Conservation (phyloP, 768 basidiomycete genomes). For the Boletus rubropictus region DNA sequence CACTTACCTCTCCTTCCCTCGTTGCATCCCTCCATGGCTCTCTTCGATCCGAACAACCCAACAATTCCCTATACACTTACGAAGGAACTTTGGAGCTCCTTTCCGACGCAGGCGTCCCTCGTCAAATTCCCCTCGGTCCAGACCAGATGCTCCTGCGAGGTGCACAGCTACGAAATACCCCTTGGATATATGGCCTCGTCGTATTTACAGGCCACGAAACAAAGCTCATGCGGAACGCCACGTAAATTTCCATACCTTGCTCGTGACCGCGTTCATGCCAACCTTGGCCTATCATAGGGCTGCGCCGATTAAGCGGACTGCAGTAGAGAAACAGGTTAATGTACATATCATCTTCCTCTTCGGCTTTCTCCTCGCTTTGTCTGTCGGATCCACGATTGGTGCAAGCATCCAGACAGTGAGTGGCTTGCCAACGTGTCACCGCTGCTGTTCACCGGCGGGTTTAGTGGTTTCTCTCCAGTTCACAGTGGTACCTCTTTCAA, state of each 20-base stretch:
- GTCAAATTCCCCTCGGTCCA: constrained; percentile 87
- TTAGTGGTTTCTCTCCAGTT: constrained; percentile 78
- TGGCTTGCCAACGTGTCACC: not conserved
- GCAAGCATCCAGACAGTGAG: constrained; percentile 77
- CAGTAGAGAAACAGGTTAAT: constrained; percentile 94
- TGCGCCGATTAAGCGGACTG: constrained; percentile 94
- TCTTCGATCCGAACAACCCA: constrained; percentile 92
- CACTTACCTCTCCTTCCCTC: constrained; percentile 70
- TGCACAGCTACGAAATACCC: constrained; percentile 92
- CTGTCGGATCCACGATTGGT: constrained; percentile 87
- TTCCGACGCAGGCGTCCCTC: constrained; percentile 50
- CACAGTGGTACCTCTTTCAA: constrained; percentile 89
- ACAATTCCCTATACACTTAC: constrained; percentile 95
- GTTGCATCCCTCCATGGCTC: constrained; percentile 73
- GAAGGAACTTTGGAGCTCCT: constrained; percentile 74
- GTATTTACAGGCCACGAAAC: constrained; percentile 98
- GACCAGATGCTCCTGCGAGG: constrained; percentile 93
- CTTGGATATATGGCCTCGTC: constrained; percentile 91
- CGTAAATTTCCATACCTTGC: constrained; percentile 50
- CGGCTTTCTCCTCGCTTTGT: constrained; percentile 77
- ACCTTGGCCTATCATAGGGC: constrained; percentile 44
- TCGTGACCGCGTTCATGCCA: not conserved
- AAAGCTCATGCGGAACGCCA: constrained; percentile 96
- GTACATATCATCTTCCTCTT: constrained; percentile 95
- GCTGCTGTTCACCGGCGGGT: not conserved